Percentiles rank a stretch among this genome's conserved stretches.
These are phyloP conservation scores for Mycena sanguinolenta DNA, from an alignment of 768 basidiomycete genomes.

Conservation along the genomic window DNA sequence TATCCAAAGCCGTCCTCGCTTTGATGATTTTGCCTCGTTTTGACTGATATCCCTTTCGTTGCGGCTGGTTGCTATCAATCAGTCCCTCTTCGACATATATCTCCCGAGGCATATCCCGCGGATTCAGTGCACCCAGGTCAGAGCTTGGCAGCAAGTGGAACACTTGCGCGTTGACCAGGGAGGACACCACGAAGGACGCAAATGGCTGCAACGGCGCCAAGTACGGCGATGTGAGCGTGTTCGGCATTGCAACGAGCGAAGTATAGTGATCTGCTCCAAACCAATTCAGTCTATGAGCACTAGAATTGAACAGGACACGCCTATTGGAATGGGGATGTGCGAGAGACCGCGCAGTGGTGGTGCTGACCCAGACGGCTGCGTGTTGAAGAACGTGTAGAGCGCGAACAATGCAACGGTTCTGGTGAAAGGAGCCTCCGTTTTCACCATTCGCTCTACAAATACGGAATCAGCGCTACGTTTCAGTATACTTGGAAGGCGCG, in stretches of 20 bases:
- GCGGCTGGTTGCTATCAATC: constrained; percentile 46
- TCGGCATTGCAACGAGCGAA: constrained; percentile 63
- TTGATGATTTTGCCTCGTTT: constrained; percentile 71
- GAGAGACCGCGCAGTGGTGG: constrained; percentile 63
- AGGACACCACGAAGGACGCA: constrained; percentile 62
- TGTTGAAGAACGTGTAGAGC: constrained; percentile 76
- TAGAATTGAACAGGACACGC: constrained; percentile 50
- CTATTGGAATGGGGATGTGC: constrained; percentile 74
- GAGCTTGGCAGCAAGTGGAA: constrained; percentile 76
- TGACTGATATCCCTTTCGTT: constrained; percentile 75
- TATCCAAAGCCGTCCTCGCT: constrained; percentile 61
- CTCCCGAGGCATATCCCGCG: constrained; percentile 78
- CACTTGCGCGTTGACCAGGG: constrained; percentile 59
- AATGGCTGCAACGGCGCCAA: constrained; percentile 65
- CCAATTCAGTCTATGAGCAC: background rate
- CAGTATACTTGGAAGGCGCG: constrained; percentile 36
- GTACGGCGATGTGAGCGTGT: constrained; percentile 53
- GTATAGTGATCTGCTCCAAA: constrained; percentile 69
- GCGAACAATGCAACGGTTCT: constrained; percentile 75
- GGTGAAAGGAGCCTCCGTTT: constrained; percentile 65
- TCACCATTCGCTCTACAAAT: constrained; percentile 65
- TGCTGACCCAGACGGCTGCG: constrained; percentile 71
- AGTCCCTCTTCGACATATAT: constrained; percentile 62
- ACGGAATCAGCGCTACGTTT: background rate
- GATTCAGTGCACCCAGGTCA: constrained; percentile 64